Base-by-base conservation (phyloP, 306 rosid species). In the Biancaea sappan region DNA sequence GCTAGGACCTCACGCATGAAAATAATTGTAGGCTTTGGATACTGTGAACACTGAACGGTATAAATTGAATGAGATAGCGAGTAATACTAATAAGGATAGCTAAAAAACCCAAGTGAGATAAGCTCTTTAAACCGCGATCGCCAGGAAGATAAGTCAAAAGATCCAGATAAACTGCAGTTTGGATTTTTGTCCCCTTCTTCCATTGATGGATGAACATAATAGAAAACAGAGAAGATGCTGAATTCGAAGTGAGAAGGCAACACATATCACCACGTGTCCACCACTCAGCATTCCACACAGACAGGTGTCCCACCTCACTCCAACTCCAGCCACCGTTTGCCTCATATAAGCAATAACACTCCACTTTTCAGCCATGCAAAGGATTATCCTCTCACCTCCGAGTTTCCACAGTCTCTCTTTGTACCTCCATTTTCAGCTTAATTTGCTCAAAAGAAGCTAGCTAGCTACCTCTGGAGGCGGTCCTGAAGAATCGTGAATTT, bases 281-380 rank as follows among this genome's bases (percentile, higher is more conserved):
- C 29, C 11, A 34, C 21, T 0, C 47, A 81, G 73, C 81, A 77
- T 57, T 16, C 59, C 67, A 66, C 24, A 41, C 29, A 18, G 12
- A 75, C 91, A 92, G 62, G 81, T 92, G 98, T 90, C 90, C 76
- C 74, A 32, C 40, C 22, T 3, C 25, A 11, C 31, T 72, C 70
- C 74, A 50, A 18, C 63, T n/a, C 58, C 53, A 47, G n/a, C n/a
- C n/a, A n/a, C n/a, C n/a, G 57, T 80, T 74, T 35, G 72, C 72
- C 66, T 65, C 70, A 66, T 84, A 80, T 80, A 88, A 83, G 73
- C 81, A 69, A 34, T 43, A 8, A 24, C 69, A 16, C 84, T 77
- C 80, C 86, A 91, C 91, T 80, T 80, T 73, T 80, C 88, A 77
- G 8, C 78, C 93, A 91, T 88, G 98, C 96, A 87, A 69, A 79